Base-by-base conservation (phyloP, 2,329 filamentous ascomycete genomes). In the Pseudonectria buxi region DNA sequence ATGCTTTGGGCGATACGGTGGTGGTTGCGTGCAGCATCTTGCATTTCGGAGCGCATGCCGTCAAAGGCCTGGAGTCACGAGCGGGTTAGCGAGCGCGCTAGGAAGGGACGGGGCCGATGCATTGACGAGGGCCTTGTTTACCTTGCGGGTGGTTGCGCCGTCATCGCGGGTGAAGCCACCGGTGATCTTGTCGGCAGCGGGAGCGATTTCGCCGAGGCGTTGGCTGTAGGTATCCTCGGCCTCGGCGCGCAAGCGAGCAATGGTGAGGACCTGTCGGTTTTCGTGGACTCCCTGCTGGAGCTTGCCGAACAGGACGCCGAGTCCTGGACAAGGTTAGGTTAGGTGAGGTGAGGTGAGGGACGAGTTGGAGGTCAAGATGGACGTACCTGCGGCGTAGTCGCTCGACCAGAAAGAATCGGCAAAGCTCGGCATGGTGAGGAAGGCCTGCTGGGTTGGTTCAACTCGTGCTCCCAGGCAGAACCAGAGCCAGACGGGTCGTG, bases 361-460 rank as follows among this genome's bases (percentile, higher is more conserved):
- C 22, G 28, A 10, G 27, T 22, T 14, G 15, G 15, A 14, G 31
- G 12, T 18, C 14, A 16, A 25, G 30, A 24, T 9, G 10, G 16
- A 56, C 74, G 61, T 68, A 85, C 84, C 89, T 71, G 86, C 88
- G 60, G 90, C 90, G 73, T 96, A 96, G 74, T 98, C 92, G 59
- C 79, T 78, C 44, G 92, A 95, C 92, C 92, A 98, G 69, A 98
- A 96, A 33, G 89, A 95, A 67, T 90, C 87, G 51, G 88, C 81
- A 66, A 98, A 96, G 54, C 86, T 78, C 51, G 85, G 83, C 85
- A 90, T 90, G 59, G 63, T 78, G 47, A 46, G 38, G 46, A 45
- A 43, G 38, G 38, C 41, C 48, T 46, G 32, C 46, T 45, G 44
- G 41, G 48, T 53, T 40, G 38, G 42, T 39, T 35, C 18, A 22